These are phyloP conservation scores for Shiraia sp. DNA, from an alignment of 2,329 filamentous ascomycete species.

Conservation along the genomic window DNA sequence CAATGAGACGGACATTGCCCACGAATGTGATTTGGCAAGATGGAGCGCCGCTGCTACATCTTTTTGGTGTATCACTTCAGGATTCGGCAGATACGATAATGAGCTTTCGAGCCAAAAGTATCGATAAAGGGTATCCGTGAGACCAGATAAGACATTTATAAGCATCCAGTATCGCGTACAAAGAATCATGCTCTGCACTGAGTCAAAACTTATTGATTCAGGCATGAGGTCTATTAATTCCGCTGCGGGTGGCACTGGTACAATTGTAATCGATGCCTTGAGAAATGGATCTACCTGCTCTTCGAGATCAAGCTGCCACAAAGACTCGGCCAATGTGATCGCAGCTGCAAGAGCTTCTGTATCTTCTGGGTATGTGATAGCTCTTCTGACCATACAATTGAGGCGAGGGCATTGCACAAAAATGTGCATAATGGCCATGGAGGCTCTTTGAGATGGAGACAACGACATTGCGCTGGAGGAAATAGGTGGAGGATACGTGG, in stretches of 20 bases:
- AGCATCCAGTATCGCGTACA: conserved; percentile 35
- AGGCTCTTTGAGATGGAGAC: conserved; percentile 22
- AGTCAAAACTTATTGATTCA: conserved; percentile 23
- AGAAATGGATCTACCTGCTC: conserved; percentile 20
- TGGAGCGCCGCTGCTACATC: conserved; percentile 25
- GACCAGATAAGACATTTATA: conserved; percentile 24
- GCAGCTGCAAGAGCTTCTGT: conserved; percentile 21
- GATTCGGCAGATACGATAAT: conserved; percentile 21
- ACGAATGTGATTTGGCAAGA: conserved; percentile 27
- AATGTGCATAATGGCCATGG: conserved; percentile 34
- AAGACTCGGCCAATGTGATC: conserved; percentile 23
- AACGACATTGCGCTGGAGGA: conserved; percentile 3
- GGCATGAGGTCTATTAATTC: conserved; percentile 26
- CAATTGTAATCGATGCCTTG: conserved; percentile 12
- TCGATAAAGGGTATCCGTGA: conserved; percentile 27
- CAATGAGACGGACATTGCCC: conserved; percentile 21
- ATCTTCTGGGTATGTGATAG: conserved; percentile 22
- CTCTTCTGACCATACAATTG: conserved; percentile 23
- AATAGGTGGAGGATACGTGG: conserved; percentile 23
- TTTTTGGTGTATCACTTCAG: conserved; percentile 11
- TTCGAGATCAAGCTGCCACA: conserved; percentile 23
- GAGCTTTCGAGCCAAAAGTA: conserved; percentile 22
- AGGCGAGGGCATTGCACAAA: conserved; percentile 34
- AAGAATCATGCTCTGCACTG: conserved; percentile 25
- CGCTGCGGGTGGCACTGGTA: conserved; percentile 10